Evolutionary conservation across 306 rosid species (phyloP).

Genomic region (Hippophae tibetana): DNA sequence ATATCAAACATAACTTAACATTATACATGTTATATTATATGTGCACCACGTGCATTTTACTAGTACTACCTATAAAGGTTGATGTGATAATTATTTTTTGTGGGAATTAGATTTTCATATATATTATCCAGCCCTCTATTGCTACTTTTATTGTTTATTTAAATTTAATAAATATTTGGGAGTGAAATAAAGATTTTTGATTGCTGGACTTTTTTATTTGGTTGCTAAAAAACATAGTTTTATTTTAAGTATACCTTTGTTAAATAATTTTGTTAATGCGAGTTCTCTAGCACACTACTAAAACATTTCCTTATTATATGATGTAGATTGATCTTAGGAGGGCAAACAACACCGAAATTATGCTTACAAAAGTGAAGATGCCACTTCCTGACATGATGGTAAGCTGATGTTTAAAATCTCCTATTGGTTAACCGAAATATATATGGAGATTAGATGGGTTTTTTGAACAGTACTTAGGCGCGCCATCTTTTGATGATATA

Average conservation of each 20-base stretch:
- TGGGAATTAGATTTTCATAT: too few species aligned
- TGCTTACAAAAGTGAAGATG: conserved; percentile 99
- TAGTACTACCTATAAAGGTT: too few species aligned
- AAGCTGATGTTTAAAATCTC: conserved; percentile 21
- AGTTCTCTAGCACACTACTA: conserved; percentile 14
- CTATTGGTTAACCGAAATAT: not conserved
- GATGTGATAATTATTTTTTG: too few species aligned
- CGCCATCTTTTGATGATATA: too few species aligned
- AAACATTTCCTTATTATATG: conserved; percentile 11
- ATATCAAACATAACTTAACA: too few species aligned
- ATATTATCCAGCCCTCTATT: too few species aligned
- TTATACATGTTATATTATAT: too few species aligned
- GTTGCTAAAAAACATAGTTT: conserved; percentile 9
- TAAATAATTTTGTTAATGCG: conserved; percentile 10
- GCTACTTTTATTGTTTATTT: too few species aligned
- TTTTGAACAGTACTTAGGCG: too few species aligned
- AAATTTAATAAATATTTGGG: too few species aligned
- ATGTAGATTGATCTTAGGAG: conserved; percentile 87
- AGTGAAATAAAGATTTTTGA: conserved; percentile 12
- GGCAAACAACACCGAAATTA: conserved; percentile 95
- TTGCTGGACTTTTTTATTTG: conserved; percentile 17
- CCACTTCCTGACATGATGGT: conserved; percentile 99
- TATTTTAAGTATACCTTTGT: not conserved
- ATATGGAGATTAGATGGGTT: not conserved
- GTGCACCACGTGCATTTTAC: too few species aligned